A percentile compares a stretch with the other conserved stretches of the same genome.
Conservation (phyloP, 2,329 filamentous ascomycete genomes). For the Lasiodiplodia citricola region DNA sequence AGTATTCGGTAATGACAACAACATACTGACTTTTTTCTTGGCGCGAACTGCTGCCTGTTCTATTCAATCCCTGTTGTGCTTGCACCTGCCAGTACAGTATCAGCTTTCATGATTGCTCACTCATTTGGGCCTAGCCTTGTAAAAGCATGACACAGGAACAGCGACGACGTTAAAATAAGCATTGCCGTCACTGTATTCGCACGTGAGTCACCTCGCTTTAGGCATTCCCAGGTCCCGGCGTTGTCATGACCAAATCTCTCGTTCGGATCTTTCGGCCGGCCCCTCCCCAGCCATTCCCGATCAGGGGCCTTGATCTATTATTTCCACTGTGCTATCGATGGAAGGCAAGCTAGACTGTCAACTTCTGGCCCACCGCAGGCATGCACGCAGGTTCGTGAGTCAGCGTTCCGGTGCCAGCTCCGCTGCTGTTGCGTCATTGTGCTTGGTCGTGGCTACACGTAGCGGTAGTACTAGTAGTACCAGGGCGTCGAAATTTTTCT, state of each 20-base stretch:
- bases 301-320: neutral
- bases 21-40: too few species aligned
- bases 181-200: neutral
- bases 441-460: neutral
- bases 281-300: neutral
- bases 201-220: neutral
- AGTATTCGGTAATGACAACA: too few species aligned
- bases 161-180: neutral
- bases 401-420: neutral
- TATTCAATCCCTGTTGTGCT: too few species aligned
- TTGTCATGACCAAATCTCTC: neutral
- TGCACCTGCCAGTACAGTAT: too few species aligned
- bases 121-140: too few species aligned
- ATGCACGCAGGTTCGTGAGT: neutral
- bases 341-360: neutral
- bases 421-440: neutral
- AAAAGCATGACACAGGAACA: too few species aligned
- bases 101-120: too few species aligned
- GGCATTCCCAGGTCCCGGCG: neutral
- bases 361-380: neutral
- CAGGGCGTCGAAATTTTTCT: neutral
- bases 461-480: neutral
- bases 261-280: neutral
- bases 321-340: neutral
- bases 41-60: too few species aligned